Evolutionary conservation across 768 basidiomycete species (phyloP), one percentile per base, ranked within the genome.

Genomic region (Thelephora ganbajun): DNA sequence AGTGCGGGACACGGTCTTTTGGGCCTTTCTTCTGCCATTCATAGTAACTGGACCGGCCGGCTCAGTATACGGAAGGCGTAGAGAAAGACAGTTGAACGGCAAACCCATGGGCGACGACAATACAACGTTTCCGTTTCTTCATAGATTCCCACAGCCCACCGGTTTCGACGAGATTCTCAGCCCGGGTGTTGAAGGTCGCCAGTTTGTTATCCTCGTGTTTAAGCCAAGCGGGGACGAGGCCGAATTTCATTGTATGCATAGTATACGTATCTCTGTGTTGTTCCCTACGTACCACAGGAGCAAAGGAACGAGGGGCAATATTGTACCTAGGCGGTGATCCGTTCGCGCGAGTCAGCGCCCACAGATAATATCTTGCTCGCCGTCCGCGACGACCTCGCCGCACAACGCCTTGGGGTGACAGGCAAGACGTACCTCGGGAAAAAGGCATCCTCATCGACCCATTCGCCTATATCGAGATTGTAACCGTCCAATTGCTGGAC

Each of bases 181-280:
- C 70, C 16, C 91, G 78, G 0, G 93, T 92, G 54, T 98, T 98
- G 51, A 87, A 94, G 0, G 93, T 96, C 55, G 76, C 87, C 36
- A 91, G 64, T 0, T 69, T 68, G 44, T 73, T 75, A 51, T 82
- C 77, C 52, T 92, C 86, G 47, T 73, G 67, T 58, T 87, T 88
- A 58, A 70, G 76, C 81, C 82, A 92, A 59, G 85, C 79, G 0
- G 87, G 89, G 2, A 91, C 76, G 1, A 93, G 69, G 6, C 93
- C 92, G 92, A 92, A 97, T 50, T 73, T 80, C 88, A 89, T 90
- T 0, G 83, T 82, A 33, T 88, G 84, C 52, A 93, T 60, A 19
- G 83, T 66, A 16, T 80, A 62, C 11, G 20, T 2, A 3, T 13
- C 46, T 12, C 30, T 36, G n/a, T 56, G 11, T 19, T 66, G 55